A percentile compares a stretch with the other conserved stretches of the same genome.
Evolutionary conservation across 345 rosid species (phyloP).

Genomic region (Xanthoceras sorbifolium): DNA sequence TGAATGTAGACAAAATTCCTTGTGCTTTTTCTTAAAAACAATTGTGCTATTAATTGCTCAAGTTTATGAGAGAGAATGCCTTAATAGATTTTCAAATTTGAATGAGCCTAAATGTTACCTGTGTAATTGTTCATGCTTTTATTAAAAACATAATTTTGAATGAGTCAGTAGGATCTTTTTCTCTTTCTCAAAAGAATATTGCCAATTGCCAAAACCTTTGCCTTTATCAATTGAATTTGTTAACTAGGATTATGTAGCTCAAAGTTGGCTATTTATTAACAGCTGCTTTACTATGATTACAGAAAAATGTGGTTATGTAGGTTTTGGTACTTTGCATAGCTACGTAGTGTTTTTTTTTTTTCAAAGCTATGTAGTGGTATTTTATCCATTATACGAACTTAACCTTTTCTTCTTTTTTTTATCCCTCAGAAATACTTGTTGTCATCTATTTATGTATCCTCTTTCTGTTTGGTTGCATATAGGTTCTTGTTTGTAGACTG

Average conservation of each 20-base stretch:
- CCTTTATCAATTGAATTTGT: neutral
- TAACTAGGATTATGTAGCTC: conserved; percentile 3
- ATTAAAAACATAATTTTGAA: neutral
- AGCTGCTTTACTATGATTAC: neutral
- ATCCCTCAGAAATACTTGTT: neutral
- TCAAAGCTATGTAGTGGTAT: neutral
- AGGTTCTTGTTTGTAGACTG: conserved; percentile 97
- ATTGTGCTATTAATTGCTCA: neutral
- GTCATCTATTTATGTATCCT: neutral
- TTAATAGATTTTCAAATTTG: neutral
- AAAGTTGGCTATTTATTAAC: neutral
- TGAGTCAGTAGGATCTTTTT: neutral
- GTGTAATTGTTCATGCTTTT: neutral
- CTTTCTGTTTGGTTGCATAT: conserved; percentile 27
- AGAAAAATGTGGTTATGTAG: neutral
- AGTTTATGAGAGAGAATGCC: neutral
- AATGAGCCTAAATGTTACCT: neutral
- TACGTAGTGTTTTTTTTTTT: too few relatives aligned
- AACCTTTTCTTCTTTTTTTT: neutral
- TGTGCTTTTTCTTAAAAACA: too few relatives aligned
- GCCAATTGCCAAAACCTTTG: neutral
- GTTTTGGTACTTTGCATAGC: neutral
- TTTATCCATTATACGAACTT: neutral
- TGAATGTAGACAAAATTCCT: neutral
- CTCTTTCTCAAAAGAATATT: neutral